Evolutionary conservation across 2,329 filamentous ascomycete species (phyloP).

Genomic region (Sclerotinia spermophila): DNA sequence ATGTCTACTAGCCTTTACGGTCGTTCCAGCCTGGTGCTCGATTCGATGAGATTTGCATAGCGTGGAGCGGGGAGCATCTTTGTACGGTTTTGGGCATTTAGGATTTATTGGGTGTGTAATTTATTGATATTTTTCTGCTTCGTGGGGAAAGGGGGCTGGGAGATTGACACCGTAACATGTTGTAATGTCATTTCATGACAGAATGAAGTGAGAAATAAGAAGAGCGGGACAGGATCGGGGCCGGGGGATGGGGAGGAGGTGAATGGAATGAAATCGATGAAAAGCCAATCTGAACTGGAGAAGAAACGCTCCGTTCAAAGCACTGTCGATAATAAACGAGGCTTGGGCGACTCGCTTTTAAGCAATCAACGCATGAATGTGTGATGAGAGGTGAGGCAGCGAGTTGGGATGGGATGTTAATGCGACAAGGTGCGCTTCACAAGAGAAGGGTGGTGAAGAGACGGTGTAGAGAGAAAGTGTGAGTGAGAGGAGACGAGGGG

Average conservation of each 20-base stretch:
- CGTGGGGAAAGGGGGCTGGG: background rate
- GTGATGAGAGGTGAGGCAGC: background rate
- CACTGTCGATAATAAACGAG: background rate
- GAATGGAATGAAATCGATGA: background rate
- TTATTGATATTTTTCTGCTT: background rate
- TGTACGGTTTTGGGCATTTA: background rate
- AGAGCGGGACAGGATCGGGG: too few relatives aligned
- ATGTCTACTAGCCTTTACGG: background rate
- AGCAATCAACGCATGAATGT: background rate
- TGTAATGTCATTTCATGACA: conserved; percentile 9
- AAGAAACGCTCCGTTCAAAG: background rate
- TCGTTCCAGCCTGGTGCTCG: conserved; percentile 20
- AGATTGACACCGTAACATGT: conserved; percentile 5
- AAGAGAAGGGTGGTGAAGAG: background rate
- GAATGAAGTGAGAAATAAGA: too few relatives aligned
- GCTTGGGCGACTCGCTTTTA: background rate
- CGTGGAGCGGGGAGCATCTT: conserved; percentile 10
- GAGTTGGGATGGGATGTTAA: background rate
- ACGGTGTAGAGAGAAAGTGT: background rate
- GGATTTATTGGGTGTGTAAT: background rate
- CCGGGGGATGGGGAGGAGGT: background rate
- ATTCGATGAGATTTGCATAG: conserved; percentile 18
- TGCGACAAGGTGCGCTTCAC: too few relatives aligned
- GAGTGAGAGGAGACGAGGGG: background rate
- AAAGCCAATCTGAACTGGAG: background rate